Base-by-base conservation (phyloP, 179 eudicot species). In the Silene noctiflora region DNA sequence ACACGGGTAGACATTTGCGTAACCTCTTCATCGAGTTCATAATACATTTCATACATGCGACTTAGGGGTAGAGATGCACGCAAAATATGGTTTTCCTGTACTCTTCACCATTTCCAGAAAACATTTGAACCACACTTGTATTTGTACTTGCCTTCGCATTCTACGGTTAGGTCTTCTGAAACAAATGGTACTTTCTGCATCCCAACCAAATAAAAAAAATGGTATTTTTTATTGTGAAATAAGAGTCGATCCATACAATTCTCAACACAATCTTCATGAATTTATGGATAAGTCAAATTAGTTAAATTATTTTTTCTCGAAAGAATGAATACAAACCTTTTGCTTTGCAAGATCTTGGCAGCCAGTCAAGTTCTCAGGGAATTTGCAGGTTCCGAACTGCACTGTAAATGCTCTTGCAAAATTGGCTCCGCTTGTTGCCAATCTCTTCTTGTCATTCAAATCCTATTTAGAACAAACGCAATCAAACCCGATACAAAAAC, bases 61-160 rank as follows among this genome's bases (percentile, higher is more conserved):
- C 42, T 35, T 35, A 35, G 42, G 42, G 42, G 42, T 35, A 35
- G 42, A 35, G 42, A 35, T 33, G 6, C 8, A 35, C 1, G 33
- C 33, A 29, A 29, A 29, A 29, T 0, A 29, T 29, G 33, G 33
- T 29, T 5, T 1, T 35, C 42, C 42, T 35, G 42, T 35, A 13
- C 5, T 24, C 22, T 77, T 92, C 92, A 88, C 97, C 98, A 89
- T 84, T 92, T 92, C 99, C 99, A 95, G 91, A 95, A 95, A 44
- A 95, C 97, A 70, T 92, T 94, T n/a, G 98, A 95, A 77, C 99
- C 99, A 56, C 99, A 95, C 92, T 95, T 95, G 93, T 75, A 95
- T 79, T 91, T 95, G 87, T 91, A 97, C 86, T 89, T 95, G 81
- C 97, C 99, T 91, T 93, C 72, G 72, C 99, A 93, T 85, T 95